Conservation (phyloP, 495 filamentous ascomycete genomes). For the Penicillium cinerascens region DNA sequence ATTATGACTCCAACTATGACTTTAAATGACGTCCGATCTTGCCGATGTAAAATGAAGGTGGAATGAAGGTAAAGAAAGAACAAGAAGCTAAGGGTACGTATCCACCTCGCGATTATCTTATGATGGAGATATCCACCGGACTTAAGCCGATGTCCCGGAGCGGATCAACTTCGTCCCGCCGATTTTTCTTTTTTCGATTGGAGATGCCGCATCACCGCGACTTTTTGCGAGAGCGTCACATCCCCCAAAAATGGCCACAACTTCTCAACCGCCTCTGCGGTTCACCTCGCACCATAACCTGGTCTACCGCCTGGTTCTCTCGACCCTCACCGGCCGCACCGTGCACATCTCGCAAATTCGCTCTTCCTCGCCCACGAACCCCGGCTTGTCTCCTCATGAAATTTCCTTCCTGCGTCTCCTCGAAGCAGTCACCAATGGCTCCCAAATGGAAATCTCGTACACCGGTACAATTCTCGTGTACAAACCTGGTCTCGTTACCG, state of each 20-base stretch:
- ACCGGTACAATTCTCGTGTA: slow-evolving; percentile 90
- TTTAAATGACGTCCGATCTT: background rate
- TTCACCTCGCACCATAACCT: slow-evolving; percentile 84
- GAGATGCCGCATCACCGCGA: slow-evolving; percentile 13
- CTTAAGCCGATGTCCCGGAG: slow-evolving; percentile 20
- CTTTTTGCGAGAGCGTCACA: slow-evolving; percentile 2
- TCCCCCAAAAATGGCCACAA: slow-evolving; percentile 35
- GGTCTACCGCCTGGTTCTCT: slow-evolving; percentile 77
- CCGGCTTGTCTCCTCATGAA: slow-evolving; percentile 88
- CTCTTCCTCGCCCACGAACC: slow-evolving; percentile 72
- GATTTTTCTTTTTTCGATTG: slow-evolving; percentile 33
- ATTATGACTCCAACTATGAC: no score
- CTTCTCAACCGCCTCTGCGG: slow-evolving; percentile 50
- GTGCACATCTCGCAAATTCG: slow-evolving; percentile 93
- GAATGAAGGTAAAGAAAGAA: background rate
- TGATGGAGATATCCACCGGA: slow-evolving; percentile 28
- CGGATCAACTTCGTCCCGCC: slow-evolving; percentile 27
- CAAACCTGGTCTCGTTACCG: slow-evolving; percentile 87
- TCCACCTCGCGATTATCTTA: slow-evolving; percentile 11
- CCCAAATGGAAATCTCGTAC: slow-evolving; percentile 87
- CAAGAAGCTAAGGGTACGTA: background rate
- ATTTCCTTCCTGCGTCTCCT: slow-evolving; percentile 93
- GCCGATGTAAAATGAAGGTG: background rate
- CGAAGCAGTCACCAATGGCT: slow-evolving; percentile 93
- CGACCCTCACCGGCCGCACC: slow-evolving; percentile 85